phyloP scores from a whole-genome alignment of 345 rosid genomes.

The Mangifera indica region DNA sequence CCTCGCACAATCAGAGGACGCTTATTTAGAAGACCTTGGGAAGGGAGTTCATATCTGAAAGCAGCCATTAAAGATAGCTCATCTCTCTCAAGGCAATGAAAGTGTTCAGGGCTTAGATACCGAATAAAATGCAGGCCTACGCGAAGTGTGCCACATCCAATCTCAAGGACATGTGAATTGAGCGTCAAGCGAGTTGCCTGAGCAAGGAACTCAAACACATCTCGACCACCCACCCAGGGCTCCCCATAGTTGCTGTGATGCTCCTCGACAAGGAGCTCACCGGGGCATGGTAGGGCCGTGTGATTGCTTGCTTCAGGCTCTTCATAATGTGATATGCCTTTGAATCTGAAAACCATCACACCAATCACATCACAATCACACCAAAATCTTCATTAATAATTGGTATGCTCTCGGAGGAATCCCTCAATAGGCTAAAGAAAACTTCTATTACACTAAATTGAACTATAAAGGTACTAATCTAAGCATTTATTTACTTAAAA shows the following conservation, averaged over 20 bases:
- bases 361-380: not conserved
- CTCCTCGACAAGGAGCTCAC: slow-evolving; percentile 88
- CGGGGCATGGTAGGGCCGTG: slow-evolving; percentile 85
- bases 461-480: too few species aligned
- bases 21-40: slow-evolving; percentile 82
- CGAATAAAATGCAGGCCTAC: slow-evolving; percentile 94
- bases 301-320: slow-evolving; percentile 53
- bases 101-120: slow-evolving; percentile 59
- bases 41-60: slow-evolving; percentile 87
- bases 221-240: slow-evolving; percentile 97
- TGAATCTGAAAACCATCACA: slow-evolving; percentile 44
- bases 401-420: too few species aligned
- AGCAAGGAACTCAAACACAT: slow-evolving; percentile 89
- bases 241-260: slow-evolving; percentile 97
- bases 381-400: not conserved
- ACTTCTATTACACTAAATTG: too few species aligned
- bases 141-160: slow-evolving; percentile 94
- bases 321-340: slow-evolving; percentile 86
- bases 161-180: slow-evolving; percentile 69
- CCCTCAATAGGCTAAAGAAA: too few species aligned
- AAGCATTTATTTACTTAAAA: too few species aligned
- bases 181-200: slow-evolving; percentile 50
- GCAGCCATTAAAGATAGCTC: slow-evolving; percentile 98
- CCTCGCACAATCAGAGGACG: slow-evolving; percentile 83
- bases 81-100: slow-evolving; percentile 87